Base-by-base conservation (phyloP, 805 yeast species). In the Cephaloascus albidus region DNA sequence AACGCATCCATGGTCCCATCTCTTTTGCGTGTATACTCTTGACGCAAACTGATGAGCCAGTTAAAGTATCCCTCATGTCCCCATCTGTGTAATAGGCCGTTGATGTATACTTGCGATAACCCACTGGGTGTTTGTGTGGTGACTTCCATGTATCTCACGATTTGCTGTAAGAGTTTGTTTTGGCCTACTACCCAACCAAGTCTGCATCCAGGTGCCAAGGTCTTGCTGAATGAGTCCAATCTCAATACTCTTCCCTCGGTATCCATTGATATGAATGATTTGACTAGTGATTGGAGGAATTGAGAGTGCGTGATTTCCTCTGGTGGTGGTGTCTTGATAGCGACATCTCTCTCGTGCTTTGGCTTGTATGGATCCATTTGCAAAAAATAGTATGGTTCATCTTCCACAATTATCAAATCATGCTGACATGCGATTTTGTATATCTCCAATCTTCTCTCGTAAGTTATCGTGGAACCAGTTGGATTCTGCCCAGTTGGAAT, bases 401-500 rank as follows among this genome's bases (percentile, higher is more conserved):
- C 98, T 67, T 90, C 98, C 38, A 90, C 60, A 48, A 90, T 81
- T 40, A 90, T 53, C 56, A 90, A 72, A 63, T 93, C 96, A 60
- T 88, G 83, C 65, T 86, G 80, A 55, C 77, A 80, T 27, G 95
- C 90, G 45, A 90, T 55, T 44, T 74, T 72, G 63, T 88, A 89
- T 48, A 93, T 74, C 41, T 72, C 76, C 45, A 63, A 58, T 65
- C 96, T 85, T 67, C 97, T 79, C 53, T 85, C 89, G 20, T 53
- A 63, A 30, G 82, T 68, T 52, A 93, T 68, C 18, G 87, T 83
- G 3, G 95, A 80, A 32, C 98, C 98, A 17, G 97, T 89, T 46
- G 98, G 98, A 72, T 90, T 90, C 68, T 93, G 97, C 45, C 98
- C 98, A 6, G 97, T 93, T 48, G 93, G 83, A 51, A 90, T 86